Evolutionary conservation across 2,329 filamentous ascomycete species (phyloP).

Genomic region (Alternaria alternata): DNA sequence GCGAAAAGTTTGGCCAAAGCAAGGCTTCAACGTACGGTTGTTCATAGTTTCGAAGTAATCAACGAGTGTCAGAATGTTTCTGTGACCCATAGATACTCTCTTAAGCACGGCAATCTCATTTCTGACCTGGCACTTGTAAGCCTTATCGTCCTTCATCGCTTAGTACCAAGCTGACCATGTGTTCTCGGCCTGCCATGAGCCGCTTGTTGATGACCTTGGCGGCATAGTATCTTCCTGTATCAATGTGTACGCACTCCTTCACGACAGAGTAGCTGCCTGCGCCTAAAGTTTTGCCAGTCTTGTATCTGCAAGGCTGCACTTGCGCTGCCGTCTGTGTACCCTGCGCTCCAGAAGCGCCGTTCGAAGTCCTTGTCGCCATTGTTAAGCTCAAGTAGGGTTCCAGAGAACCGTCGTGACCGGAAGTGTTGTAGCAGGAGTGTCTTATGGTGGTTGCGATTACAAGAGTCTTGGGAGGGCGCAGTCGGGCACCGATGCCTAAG

Average conservation of each 20-base stretch:
- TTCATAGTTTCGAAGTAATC: constrained; percentile 99
- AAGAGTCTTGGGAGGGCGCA: constrained; percentile 1
- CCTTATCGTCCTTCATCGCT: background rate
- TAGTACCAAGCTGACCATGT: constrained; percentile 75
- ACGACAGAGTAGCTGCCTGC: constrained; percentile 98
- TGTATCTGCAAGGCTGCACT: constrained; percentile 96
- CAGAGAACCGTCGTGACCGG: background rate
- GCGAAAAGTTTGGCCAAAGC: background rate
- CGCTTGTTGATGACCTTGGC: constrained; percentile 99
- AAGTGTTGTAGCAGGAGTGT: background rate
- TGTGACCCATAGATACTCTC: constrained; percentile 97
- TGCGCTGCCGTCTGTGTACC: constrained; percentile 56
- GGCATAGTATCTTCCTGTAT: constrained; percentile 96
- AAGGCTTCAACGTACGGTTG: constrained; percentile 68
- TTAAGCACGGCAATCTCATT: constrained; percentile 99
- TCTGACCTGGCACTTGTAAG: constrained; percentile 70
- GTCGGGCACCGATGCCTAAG: constrained; percentile 19
- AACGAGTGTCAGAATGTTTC: constrained; percentile 96
- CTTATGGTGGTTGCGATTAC: constrained; percentile 1
- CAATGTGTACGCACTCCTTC: constrained; percentile 98
- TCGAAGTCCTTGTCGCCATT: constrained; percentile 34
- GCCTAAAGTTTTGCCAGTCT: constrained; percentile 96
- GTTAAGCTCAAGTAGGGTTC: background rate
- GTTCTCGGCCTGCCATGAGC: constrained; percentile 94
- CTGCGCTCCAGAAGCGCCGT: constrained; percentile 44